Percentiles rank a stretch among this genome's conserved stretches.
Evolutionary conservation across 768 basidiomycete genomes (phyloP).

Genomic region (Amanita pseudoporphyria): DNA sequence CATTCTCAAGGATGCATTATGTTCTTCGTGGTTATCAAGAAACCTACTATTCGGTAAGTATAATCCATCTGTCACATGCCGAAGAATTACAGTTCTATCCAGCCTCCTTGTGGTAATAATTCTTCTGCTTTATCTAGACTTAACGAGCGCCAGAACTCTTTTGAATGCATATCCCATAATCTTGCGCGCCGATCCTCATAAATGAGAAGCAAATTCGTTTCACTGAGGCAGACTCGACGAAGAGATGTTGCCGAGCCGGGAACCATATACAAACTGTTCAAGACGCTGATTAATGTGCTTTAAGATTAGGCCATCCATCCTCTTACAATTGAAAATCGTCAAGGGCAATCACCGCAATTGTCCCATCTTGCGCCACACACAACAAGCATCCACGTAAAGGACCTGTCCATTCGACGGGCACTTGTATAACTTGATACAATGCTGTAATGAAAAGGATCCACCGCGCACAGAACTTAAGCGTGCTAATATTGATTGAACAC

Average conservation of each 20-base stretch:
- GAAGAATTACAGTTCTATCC: constrained; percentile 54
- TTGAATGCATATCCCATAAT: constrained; percentile 77
- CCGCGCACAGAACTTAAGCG: constrained; percentile 53
- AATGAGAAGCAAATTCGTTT: constrained; percentile 61
- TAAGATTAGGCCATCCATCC: background rate
- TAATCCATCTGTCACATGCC: background rate
- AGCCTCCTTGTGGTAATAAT: constrained; percentile 58
- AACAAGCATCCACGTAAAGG: constrained; percentile 59
- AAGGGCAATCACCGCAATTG: constrained; percentile 68
- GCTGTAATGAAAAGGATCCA: constrained; percentile 71
- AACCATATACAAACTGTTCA: constrained; percentile 60
- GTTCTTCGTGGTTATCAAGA: constrained; percentile 1
- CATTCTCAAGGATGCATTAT: constrained; percentile 1
- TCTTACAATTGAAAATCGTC: constrained; percentile 70
- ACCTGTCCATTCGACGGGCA: constrained; percentile 41
- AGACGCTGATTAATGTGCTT: background rate
- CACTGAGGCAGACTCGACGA: constrained; percentile 49
- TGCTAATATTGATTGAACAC: constrained; percentile 26
- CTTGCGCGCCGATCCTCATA: constrained; percentile 73
- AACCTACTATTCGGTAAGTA: constrained; percentile 12
- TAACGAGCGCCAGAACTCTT: constrained; percentile 84
- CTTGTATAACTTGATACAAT: constrained; percentile 46
- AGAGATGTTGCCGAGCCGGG: constrained; percentile 75
- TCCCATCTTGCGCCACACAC: constrained; percentile 71
- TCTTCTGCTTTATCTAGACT: constrained; percentile 67